Evolutionary conservation across 345 rosid genomes (phyloP).

Genomic region (Brassica nigra): DNA sequence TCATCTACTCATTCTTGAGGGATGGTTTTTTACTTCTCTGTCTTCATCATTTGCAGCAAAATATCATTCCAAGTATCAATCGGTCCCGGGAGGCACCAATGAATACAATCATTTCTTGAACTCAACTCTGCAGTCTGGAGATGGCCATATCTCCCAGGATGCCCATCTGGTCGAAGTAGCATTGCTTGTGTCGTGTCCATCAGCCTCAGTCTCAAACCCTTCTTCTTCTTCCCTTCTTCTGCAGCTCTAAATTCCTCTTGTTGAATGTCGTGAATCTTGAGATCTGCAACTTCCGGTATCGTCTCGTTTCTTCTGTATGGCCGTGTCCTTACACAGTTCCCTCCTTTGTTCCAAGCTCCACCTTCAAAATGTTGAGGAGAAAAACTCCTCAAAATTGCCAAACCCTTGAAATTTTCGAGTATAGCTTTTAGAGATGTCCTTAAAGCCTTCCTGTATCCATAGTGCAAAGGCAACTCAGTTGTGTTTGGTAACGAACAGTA

Average conservation of each 20-base stretch:
- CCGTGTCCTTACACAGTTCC: slow-evolving; percentile 57
- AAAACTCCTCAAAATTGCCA: slow-evolving; percentile 63
- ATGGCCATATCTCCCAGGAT: slow-evolving; percentile 71
- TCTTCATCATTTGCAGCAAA: slow-evolving; percentile 56
- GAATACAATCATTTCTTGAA: slow-evolving; percentile 61
- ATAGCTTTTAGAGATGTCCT: slow-evolving; percentile 64
- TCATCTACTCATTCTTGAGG: slow-evolving; percentile 5
- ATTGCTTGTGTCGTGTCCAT: slow-evolving; percentile 66
- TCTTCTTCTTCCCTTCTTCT: slow-evolving; percentile 53
- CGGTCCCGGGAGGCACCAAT: slow-evolving; percentile 94
- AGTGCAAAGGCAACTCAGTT: slow-evolving; percentile 54
- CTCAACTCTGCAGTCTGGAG: slow-evolving; percentile 44
- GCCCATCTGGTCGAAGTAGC: slow-evolving; percentile 76
- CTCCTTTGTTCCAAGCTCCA: slow-evolving; percentile 75
- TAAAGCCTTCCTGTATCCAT: slow-evolving; percentile 65
- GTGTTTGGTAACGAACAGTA: slow-evolving; percentile 56
- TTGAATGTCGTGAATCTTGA: slow-evolving; percentile 68
- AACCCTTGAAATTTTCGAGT: slow-evolving; percentile 55
- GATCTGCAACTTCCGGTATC: slow-evolving; percentile 45
- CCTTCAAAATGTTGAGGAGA: slow-evolving; percentile 82
- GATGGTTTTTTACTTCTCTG: slow-evolving; percentile 31
- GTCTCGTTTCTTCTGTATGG: slow-evolving; percentile 71
- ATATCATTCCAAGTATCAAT: slow-evolving; percentile 76
- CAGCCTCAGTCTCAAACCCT: slow-evolving; percentile 54
- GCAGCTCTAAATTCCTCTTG: slow-evolving; percentile 67